A percentile compares a stretch with the other conserved stretches of the same genome.
phyloP scores from a whole-genome alignment of 768 basidiomycete genomes.

The Kockovaella imperatae region DNA sequence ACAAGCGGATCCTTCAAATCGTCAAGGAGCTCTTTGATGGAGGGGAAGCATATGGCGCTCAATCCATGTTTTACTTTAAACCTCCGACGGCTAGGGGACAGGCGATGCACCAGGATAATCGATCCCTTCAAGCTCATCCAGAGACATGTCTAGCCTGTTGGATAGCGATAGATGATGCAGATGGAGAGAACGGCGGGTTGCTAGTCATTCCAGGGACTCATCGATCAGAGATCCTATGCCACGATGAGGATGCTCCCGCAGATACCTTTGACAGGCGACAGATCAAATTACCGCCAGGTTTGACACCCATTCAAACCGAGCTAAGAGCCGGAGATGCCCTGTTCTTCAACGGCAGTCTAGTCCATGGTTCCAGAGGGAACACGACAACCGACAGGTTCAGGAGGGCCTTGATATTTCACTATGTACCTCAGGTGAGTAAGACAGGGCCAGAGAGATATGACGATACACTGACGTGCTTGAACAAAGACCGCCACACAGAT shows the following conservation, averaged over 20 bases:
- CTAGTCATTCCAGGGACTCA: slow-evolving; percentile 2
- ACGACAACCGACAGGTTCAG: slow-evolving; percentile 1
- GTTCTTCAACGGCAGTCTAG: slow-evolving; percentile 3
- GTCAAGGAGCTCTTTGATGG: neutral
- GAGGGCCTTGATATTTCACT: neutral
- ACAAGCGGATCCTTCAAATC: neutral
- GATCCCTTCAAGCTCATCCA: slow-evolving; percentile 1
- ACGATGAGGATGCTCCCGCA: neutral
- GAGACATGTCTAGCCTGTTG: slow-evolving; percentile 5
- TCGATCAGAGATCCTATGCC: neutral
- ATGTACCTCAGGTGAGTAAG: neutral
- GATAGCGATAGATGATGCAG: slow-evolving; percentile 1
- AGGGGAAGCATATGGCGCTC: slow-evolving; percentile 2
- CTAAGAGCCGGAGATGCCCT: slow-evolving; percentile 3
- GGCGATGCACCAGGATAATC: slow-evolving; percentile 5
- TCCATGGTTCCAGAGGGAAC: slow-evolving; percentile 2
- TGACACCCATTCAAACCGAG: neutral
- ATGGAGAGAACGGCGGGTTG: slow-evolving; percentile 1
- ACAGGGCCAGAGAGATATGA: neutral
- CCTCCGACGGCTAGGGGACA: slow-evolving; percentile 5
- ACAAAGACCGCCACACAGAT: too few species aligned
- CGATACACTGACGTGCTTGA: too few species aligned
- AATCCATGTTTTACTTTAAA: slow-evolving; percentile 8
- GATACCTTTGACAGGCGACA: neutral
- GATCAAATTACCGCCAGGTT: neutral